Conservation (phyloP, 441 rosid genomes). For the Euphorbia celastroides region DNA sequence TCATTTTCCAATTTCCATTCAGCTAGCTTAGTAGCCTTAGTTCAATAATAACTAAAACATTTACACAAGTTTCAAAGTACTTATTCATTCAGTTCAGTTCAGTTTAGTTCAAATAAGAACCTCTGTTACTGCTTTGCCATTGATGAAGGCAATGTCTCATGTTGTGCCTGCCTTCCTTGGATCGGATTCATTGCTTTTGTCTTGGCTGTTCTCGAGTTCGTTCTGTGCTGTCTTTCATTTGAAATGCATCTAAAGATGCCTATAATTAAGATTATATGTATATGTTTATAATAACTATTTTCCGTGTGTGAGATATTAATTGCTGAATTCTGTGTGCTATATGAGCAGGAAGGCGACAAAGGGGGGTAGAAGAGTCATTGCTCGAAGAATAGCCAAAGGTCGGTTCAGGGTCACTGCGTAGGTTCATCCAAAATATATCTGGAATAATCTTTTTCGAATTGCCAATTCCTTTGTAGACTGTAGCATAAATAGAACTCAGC, state of each 20-base stretch:
- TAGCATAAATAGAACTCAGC: slow-evolving; percentile 1
- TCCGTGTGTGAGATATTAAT: neutral
- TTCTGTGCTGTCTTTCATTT: neutral
- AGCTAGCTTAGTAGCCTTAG: too few species aligned
- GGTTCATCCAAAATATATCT: slow-evolving; percentile 14
- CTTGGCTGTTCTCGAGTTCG: neutral
- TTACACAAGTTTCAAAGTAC: too few species aligned
- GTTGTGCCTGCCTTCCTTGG: neutral
- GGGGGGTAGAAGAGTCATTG: slow-evolving; percentile 95
- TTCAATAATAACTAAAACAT: too few species aligned
- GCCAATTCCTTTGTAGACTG: slow-evolving; percentile 7
- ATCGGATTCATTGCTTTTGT: neutral
- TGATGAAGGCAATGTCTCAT: neutral
- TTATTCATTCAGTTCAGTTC: too few species aligned
- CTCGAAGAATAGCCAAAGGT: slow-evolving; percentile 94
- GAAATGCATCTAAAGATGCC: neutral
- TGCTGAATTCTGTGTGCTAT: slow-evolving; percentile 21
- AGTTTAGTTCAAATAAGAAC: too few species aligned
- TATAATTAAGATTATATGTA: neutral
- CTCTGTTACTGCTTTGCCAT: neutral
- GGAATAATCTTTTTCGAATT: slow-evolving; percentile 2
- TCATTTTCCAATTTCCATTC: too few species aligned
- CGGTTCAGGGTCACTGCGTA: slow-evolving; percentile 85
- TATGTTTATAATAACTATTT: neutral
- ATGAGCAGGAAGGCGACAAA: slow-evolving; percentile 88